A percentile compares a stretch with the other conserved stretches of the same genome.
These are phyloP conservation scores for Balansia obtecta DNA, from an alignment of 2,329 filamentous ascomycete species.

Conservation along the genomic window DNA sequence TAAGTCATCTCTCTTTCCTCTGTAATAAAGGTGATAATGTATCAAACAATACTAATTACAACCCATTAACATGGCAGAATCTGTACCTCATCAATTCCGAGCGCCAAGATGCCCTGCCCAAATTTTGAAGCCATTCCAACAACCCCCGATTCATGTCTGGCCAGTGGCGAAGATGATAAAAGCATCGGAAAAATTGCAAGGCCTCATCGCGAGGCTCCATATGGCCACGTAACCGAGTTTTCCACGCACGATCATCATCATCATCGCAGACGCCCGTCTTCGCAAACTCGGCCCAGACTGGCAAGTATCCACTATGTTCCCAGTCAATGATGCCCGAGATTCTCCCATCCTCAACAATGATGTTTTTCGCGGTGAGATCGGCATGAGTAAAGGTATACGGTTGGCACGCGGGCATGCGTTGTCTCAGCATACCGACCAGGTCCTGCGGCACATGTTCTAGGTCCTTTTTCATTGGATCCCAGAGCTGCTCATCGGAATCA, in stretches of 20 bases:
- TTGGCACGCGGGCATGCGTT: slow-evolving; percentile 10
- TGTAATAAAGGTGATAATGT: too few relatives aligned
- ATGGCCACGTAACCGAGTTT: not conserved
- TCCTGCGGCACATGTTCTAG: slow-evolving; percentile 3
- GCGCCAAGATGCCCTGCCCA: too few relatives aligned
- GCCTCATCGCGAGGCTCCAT: too few relatives aligned
- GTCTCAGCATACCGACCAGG: not conserved
- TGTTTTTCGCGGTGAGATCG: slow-evolving; percentile 24
- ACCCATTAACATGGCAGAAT: too few relatives aligned
- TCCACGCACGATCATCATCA: slow-evolving; percentile 12
- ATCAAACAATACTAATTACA: too few relatives aligned
- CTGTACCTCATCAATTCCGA: too few relatives aligned
- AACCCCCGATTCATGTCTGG: too few relatives aligned
- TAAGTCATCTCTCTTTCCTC: too few relatives aligned
- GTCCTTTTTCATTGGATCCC: slow-evolving; percentile 4
- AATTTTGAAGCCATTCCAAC: too few relatives aligned
- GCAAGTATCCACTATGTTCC: slow-evolving; percentile 24
- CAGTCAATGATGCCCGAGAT: slow-evolving; percentile 27
- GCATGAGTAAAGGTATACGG: slow-evolving; percentile 23
- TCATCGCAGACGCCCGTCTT: slow-evolving; percentile 16
- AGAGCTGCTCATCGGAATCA: slow-evolving; percentile 6
- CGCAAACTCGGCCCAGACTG: slow-evolving; percentile 26
- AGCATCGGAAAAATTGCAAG: too few relatives aligned
- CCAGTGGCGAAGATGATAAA: too few relatives aligned
- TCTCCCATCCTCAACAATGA: slow-evolving; percentile 24